Base-by-base conservation (phyloP, 1,139 yeast genomes). In the Debaryomyces coudertii region DNA sequence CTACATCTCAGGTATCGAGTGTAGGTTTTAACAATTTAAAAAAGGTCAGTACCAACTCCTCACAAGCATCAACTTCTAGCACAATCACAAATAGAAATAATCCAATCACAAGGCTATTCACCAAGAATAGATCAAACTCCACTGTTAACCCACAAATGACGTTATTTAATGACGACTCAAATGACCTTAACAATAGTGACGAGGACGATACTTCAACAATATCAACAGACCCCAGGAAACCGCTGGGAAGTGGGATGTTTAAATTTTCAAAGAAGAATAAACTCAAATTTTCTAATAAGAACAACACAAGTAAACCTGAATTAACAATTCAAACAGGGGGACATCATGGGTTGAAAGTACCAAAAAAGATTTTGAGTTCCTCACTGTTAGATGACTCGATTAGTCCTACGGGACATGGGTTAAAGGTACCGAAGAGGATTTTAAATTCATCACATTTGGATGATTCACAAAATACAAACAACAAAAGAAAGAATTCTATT, bases 1-100 rank as follows among this genome's bases (percentile, higher is more conserved):
- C 42, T 31, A 11, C 47, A 51, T 60, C 71, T 15, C 72, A 65
- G 42, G 62, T 71, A 3, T 68, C 76, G 2, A 66, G 70, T 44
- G 77, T 73, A 8, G 79, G 76, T 4, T 73, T 73, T 53, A 71
- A 62, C 45, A 73, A 61, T 42, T 52, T 73, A 28, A 72, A 69
- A 51, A 73, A 72, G 48, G 55, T 60, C 27, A 56, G 58, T 30
- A 71, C 77, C 6, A 67, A 69, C 46, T 52, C 64, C 7, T 71
- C 77, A 1, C 59, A 52, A 44, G 43, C 57, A 2, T 66, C 73
- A 3, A 55, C 57, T 12, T 24, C 53, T 2, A 63, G 65, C 36
- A 39, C 52, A 2, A 57, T 67, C 14, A 60, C 65, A 1, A 52
- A 55, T 7, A 63, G 60, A 43, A 53, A 61, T 2, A 65, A 62